Base-by-base conservation (phyloP, 1,284 basidiomycete species). In the Microbotryum saponariae region DNA sequence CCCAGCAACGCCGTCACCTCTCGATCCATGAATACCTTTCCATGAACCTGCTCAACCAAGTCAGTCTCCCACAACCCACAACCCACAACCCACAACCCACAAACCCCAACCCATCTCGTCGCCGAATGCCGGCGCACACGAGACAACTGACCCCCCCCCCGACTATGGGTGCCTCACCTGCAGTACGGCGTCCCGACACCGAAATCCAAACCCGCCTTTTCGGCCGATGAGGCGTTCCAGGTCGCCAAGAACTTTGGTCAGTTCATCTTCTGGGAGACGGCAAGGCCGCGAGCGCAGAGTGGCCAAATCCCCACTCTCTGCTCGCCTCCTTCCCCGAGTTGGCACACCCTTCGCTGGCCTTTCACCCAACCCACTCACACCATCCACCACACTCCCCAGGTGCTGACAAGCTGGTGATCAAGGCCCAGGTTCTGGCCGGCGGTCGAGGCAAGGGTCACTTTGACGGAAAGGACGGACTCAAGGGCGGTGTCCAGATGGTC, bases 11-110 rank as follows among this genome's bases (percentile, higher is more conserved):
- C 80, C 89, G 94, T 72, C 89, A 87, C 78, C 84, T 98, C 73
- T 96, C 91, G 53, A 94, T 99, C 74, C 94, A 99, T 79, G 94
- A 99, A 80, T 91, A 97, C 80, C 91, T 97, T 76, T 96, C 92
- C 58, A 89, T 97, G 77, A 85, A 87, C 72, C 82, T 98, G 54
- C 84, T 98, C 73, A 97, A 97, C 80, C 86, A 88, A 70, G 92
- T 93, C 71, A 70, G 81, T 77, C 25, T 21, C 23, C 42, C 37
- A 2, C 16, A 25, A 4, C 25, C 25, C 25, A 4, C 25, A 25
- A 25, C 51, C 21, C 20, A n/a, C n/a, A n/a, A n/a, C 23, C 42
- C 37, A 2, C 16, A 25, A 4, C 25, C 25, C 25, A 4, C 25
- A 25, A 25, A 45, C 21, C 20, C n/a, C n/a, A n/a, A n/a, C n/a